Base-by-base conservation (phyloP, 768 basidiomycete species). In the Lactifluus piperatus region DNA sequence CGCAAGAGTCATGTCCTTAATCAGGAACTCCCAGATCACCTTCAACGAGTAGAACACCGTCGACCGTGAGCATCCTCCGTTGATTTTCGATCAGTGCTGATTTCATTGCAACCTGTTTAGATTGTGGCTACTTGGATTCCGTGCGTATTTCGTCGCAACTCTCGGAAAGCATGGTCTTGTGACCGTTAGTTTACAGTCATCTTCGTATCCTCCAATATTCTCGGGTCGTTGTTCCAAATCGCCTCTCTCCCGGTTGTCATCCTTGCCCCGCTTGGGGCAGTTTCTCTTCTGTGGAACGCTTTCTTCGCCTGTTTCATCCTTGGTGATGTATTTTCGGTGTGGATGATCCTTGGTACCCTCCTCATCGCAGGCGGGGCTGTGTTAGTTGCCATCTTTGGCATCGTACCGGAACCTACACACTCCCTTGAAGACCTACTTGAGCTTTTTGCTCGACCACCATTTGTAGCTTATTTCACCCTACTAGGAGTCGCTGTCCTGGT, bases 201-300 rank as follows among this genome's bases (percentile, higher is more conserved):
- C 68, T 94, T 93, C 77, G 83, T 94, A 58, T 83, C 85, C 30
- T 91, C 92, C 51, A 97, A 97, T 71, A 74, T 94, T 58, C 73
- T 94, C 50, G 90, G 91, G 7, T 93, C 91, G 2, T 72, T 94
- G 37, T 88, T 95, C 64, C 94, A 95, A 74, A 91, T 97, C 43
- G 92, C 91, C 9, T 89, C 92, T 2, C 81, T 97, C 13, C 93
- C 94, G 3, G 91, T 97, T 63, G 93, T 95, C 60, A 91, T 97
- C 57, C 86, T 97, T 52, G 94, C 93, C 0, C 94, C 94, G 0
- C 79, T 97, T 4, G 94, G 94, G 11, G 94, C 93, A 0, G 88
- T 94, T 30, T 92, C 89, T 2, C 80, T 97, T 29, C 80, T 97
- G 29, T 95, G 89, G 89, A 97, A 97, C 70, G 93, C 93, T 4